Percentiles rank a stretch among this genome's conserved stretches.
phyloP scores from a whole-genome alignment of 331 rosid genomes.

The Pyrus hybrid region DNA sequence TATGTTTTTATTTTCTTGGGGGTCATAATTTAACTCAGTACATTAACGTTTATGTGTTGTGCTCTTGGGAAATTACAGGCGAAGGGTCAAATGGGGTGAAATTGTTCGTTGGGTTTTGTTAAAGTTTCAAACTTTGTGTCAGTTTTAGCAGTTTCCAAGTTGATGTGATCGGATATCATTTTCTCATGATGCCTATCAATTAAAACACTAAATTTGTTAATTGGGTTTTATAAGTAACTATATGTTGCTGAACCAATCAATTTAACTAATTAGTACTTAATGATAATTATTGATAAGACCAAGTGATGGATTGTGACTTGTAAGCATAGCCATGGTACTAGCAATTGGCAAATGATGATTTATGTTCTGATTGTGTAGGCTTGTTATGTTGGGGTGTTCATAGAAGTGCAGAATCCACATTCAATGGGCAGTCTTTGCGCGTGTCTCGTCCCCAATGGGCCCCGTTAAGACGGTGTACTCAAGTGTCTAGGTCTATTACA shows the following conservation, averaged over 20 bases:
- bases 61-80: background rate
- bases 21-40: background rate
- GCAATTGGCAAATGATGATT: background rate
- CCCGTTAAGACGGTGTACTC: constrained; percentile 6
- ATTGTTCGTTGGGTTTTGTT: background rate
- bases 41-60: background rate
- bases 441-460: constrained; percentile 27
- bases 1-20: background rate
- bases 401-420: constrained; percentile 46
- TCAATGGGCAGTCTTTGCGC: constrained; percentile 55
- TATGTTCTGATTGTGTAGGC: constrained; percentile 27
- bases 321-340: background rate
- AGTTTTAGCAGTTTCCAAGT: background rate
- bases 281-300: background rate
- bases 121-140: background rate
- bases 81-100: background rate
- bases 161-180: background rate
- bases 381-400: constrained; percentile 30
- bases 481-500: constrained; percentile 5
- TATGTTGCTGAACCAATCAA: background rate
- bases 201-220: background rate
- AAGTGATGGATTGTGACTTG: background rate
- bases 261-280: background rate
- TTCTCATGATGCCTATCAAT: background rate
- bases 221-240: background rate